These are phyloP conservation scores for Aureobasidium sp. DNA, from an alignment of 2,329 filamentous ascomycete species.

Conservation along the genomic window DNA sequence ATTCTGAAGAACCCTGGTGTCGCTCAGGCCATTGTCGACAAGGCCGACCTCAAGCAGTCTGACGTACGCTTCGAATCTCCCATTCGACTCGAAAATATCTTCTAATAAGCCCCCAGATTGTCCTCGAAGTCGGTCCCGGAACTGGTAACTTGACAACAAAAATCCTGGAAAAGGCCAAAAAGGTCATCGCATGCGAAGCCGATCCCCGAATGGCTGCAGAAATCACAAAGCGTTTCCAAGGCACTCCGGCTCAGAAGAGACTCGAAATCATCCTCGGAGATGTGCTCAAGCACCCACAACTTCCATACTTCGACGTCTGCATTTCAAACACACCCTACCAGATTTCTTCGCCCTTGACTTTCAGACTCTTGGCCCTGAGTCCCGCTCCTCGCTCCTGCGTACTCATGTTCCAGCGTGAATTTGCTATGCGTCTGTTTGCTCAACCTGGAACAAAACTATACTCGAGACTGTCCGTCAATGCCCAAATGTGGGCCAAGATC, in stretches of 20 bases:
- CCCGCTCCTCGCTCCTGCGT: slow-evolving; percentile 76
- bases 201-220: slow-evolving; percentile 96
- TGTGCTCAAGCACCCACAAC: slow-evolving; percentile 73
- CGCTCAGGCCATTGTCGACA: slow-evolving; percentile 72
- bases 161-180: slow-evolving; percentile 80
- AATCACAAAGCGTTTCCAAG: slow-evolving; percentile 86
- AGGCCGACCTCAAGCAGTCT: slow-evolving; percentile 82
- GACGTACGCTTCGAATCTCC: slow-evolving; percentile 39
- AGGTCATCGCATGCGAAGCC: slow-evolving; percentile 77
- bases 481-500: slow-evolving; percentile 79
- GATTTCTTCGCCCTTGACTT: slow-evolving; percentile 87
- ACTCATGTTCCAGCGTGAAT: slow-evolving; percentile 96
- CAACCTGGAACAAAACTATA: slow-evolving; percentile 83
- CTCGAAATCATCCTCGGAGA: slow-evolving; percentile 86
- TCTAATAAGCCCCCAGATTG: slow-evolving; percentile 35
- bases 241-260: slow-evolving; percentile 72
- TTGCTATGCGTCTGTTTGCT: slow-evolving; percentile 81
- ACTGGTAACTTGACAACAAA: slow-evolving; percentile 83
- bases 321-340: slow-evolving; percentile 69
- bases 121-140: slow-evolving; percentile 87
- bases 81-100: not conserved
- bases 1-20: slow-evolving; percentile 90
- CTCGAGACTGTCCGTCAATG: slow-evolving; percentile 83
- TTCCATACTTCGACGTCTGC: slow-evolving; percentile 73
- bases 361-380: slow-evolving; percentile 74